Evolutionary conservation across 257 asterid species (phyloP), one percentile per base, ranked within the genome.

Genomic region (Echium plantagineum): DNA sequence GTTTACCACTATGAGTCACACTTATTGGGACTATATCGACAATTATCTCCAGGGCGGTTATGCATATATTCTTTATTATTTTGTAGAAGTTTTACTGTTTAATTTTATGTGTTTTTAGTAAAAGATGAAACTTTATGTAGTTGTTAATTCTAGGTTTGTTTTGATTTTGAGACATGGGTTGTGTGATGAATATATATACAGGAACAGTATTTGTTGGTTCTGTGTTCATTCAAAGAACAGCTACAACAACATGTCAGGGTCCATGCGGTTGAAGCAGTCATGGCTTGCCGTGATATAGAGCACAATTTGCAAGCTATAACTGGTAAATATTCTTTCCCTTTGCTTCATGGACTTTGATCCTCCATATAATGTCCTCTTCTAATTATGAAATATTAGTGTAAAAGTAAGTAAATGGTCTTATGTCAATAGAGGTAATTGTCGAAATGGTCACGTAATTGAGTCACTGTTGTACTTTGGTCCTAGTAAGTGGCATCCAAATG

Each of bases 271-370:
- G 97, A 93, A 78, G 99, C 99, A 49, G 96, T 89, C 70, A 88
- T 91, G 94, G 96, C 95, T 71, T 88, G 96, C 85, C 88, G 96
- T 70, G 95, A 91, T 76, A 87, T 91, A 69, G 96, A 91, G 67
- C 96, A 84, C 63, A 85, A 72, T 67, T 72, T 91, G 47, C 98
- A 79, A 72, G 66, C 85, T 73, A 81, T 91, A 66, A 91, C 98
- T 20, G 98, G 98, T 85, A 78, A 52, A 28, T 12, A 21, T 2
- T 13, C 46, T 5, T 24, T 21, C 42, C 18, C n/a, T 56, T 56
- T 56, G 28, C 2, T 21, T n/a, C 17, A 28, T 7, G 9, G 46
- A 9, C 46, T 35, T 35, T 35, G 10, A 9, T 35, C 12, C 1
- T 35, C 9, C 12, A 35, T 35, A 35, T 4, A 7, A 35, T 35